Percentiles rank a stretch among this genome's conserved stretches.
Evolutionary conservation across 2,329 filamentous ascomycete species (phyloP).

Genomic region (Paraphaeosphaeria sporulosa): DNA sequence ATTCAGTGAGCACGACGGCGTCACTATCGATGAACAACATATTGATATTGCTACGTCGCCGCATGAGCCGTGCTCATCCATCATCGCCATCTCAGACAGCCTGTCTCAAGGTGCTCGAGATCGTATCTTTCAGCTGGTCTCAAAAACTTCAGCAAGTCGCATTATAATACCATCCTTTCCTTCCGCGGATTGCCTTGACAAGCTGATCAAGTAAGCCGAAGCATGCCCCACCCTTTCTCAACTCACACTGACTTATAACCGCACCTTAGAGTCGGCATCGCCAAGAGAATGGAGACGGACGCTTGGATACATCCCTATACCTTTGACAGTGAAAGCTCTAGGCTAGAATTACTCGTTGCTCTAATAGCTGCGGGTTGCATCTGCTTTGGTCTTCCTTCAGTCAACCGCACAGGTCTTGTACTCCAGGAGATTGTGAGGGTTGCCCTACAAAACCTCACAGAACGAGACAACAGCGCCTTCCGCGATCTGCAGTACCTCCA

Average conservation of each 20-base stretch:
- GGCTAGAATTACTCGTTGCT: conserved; percentile 37
- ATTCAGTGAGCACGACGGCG: conserved; percentile 37
- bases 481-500: conserved; percentile 61
- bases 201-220: conserved; percentile 30
- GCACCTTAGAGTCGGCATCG: conserved; percentile 30
- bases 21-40: conserved; percentile 35
- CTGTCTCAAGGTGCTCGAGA: conserved; percentile 32
- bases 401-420: conserved; percentile 38
- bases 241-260: no score
- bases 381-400: conserved; percentile 41
- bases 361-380: conserved; percentile 42
- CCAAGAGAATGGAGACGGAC: conserved; percentile 41
- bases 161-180: conserved; percentile 41
- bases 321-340: conserved; percentile 29
- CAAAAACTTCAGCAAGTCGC: conserved; percentile 36
- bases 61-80: conserved; percentile 33
- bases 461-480: conserved; percentile 40
- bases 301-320: conserved; percentile 45
- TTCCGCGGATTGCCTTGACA: conserved; percentile 36
- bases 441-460: conserved; percentile 33
- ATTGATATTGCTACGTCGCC: conserved; percentile 39
- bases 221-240: no score
- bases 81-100: conserved; percentile 31
- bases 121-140: conserved; percentile 40
- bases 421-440: conserved; percentile 42